Evolutionary conservation across 148 eudicot genomes (phyloP).

Genomic region (Amaranthus hypochondriacus): DNA sequence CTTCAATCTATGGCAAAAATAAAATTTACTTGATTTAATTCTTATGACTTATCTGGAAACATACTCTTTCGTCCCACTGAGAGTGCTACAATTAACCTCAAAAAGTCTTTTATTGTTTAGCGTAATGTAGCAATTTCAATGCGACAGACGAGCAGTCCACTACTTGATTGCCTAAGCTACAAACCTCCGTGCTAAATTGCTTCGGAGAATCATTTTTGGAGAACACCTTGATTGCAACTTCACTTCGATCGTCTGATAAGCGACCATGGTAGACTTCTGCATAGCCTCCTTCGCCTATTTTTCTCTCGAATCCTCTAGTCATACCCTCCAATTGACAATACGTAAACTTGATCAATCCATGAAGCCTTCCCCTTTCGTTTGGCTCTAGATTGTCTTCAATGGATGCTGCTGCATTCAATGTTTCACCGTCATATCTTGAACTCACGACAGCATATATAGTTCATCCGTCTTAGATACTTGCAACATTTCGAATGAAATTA

Average conservation of each 20-base stretch:
- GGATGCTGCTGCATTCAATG: not conserved
- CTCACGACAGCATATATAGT: not conserved
- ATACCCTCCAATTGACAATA: slow-evolving; percentile 26
- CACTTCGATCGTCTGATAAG: slow-evolving; percentile 1
- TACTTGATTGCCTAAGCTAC: not conserved
- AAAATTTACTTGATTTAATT: not conserved
- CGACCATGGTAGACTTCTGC: slow-evolving; percentile 24
- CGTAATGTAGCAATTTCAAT: not conserved
- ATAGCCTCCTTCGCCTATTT: slow-evolving; percentile 34
- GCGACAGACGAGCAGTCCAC: not conserved
- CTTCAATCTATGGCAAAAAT: slow-evolving; percentile 18
- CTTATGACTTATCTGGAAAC: not conserved
- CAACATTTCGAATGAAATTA: not conserved
- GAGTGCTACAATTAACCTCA: no score
- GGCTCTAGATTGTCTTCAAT: not conserved
- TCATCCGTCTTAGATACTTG: not conserved
- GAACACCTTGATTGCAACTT: slow-evolving; percentile 37
- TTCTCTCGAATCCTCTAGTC: slow-evolving; percentile 22
- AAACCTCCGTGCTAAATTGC: slow-evolving; percentile 29
- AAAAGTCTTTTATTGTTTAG: no score
- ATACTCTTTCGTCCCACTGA: not conserved
- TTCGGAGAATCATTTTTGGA: slow-evolving; percentile 18
- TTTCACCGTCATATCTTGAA: not conserved
- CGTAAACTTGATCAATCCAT: slow-evolving; percentile 20
- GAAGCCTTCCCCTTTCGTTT: not conserved